A percentile compares a stretch with the other conserved stretches of the same genome.
Evolutionary conservation across 2,329 filamentous ascomycete genomes (phyloP).

Genomic region (Stemphylium beticola): DNA sequence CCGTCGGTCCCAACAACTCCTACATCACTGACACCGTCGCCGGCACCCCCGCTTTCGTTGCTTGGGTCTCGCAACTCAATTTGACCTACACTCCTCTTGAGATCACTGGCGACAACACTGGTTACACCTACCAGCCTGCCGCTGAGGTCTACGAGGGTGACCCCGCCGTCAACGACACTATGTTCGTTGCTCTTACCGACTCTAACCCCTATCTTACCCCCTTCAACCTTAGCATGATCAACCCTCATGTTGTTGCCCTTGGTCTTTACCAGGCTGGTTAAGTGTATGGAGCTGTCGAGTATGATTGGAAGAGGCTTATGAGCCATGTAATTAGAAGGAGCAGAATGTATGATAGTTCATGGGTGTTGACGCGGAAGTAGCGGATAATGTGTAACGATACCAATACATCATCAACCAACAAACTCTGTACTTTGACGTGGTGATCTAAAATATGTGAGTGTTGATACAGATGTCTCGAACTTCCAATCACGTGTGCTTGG

Average conservation of each 20-base stretch:
- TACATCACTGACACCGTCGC: conserved; percentile 71
- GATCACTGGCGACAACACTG: conserved; percentile 66
- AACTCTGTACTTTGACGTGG: neutral
- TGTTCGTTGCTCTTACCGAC: conserved; percentile 80
- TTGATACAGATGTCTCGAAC: neutral
- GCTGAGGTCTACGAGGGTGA: conserved; percentile 70
- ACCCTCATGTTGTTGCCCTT: conserved; percentile 77
- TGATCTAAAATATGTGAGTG: neutral
- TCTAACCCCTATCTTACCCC: conserved; percentile 71
- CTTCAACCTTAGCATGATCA: conserved; percentile 76
- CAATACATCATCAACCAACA: neutral
- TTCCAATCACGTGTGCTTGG: no score
- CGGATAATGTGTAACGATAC: conserved; percentile 16
- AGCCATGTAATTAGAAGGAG: conserved; percentile 5
- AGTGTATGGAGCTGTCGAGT: neutral
- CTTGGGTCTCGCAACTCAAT: conserved; percentile 77
- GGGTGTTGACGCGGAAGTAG: neutral
- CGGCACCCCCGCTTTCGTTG: conserved; percentile 67
- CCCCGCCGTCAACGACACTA: conserved; percentile 75
- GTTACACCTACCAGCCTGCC: conserved; percentile 76
- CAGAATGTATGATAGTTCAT: conserved; percentile 8
- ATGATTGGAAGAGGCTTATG: conserved; percentile 1
- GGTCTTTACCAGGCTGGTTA: conserved; percentile 80
- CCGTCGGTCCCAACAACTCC: conserved; percentile 80
- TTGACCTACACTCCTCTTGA: conserved; percentile 63